Evolutionary conservation across 768 basidiomycete genomes (phyloP).

Genomic region (Austroboletus eburneus): DNA sequence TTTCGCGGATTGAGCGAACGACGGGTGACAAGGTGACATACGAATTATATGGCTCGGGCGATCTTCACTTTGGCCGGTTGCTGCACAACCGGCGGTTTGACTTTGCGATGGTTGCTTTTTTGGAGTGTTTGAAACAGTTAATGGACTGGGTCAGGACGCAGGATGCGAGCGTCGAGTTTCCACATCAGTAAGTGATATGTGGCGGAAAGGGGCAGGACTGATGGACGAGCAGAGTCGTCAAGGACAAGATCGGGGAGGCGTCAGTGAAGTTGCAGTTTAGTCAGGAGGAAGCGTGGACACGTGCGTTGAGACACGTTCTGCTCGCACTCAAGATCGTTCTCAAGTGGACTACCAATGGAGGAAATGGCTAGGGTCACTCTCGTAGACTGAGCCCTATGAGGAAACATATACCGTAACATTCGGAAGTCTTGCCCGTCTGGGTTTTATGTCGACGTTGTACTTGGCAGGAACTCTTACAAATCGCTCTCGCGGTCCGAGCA

Average conservation of each 20-base stretch:
- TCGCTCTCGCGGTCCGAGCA: conserved; percentile 1
- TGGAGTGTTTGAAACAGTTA: conserved; percentile 91
- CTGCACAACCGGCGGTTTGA: conserved; percentile 96
- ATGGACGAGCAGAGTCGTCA: conserved; percentile 57
- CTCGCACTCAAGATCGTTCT: conserved; percentile 84
- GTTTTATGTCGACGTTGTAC: too few relatives aligned
- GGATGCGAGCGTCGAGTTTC: conserved; percentile 70
- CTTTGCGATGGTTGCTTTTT: conserved; percentile 91
- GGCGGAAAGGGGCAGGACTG: background rate
- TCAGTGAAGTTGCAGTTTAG: conserved; percentile 93
- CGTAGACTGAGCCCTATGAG: too few relatives aligned
- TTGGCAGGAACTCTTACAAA: conserved; percentile 25
- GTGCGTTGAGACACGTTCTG: conserved; percentile 86
- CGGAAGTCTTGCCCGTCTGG: too few relatives aligned
- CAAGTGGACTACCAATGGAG: conserved; percentile 81
- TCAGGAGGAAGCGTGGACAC: conserved; percentile 95
- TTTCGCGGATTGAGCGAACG: conserved; percentile 85
- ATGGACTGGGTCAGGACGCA: conserved; percentile 80
- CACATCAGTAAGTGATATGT: conserved; percentile 69
- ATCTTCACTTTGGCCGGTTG: conserved; percentile 81
- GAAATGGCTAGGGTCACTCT: conserved; percentile 58
- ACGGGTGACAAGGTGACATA: conserved; percentile 80
- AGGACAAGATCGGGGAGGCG: conserved; percentile 94
- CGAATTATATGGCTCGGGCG: conserved; percentile 93
- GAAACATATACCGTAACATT: too few relatives aligned